Conservation (phyloP, 345 rosid genomes). For the Populus davidiana region DNA sequence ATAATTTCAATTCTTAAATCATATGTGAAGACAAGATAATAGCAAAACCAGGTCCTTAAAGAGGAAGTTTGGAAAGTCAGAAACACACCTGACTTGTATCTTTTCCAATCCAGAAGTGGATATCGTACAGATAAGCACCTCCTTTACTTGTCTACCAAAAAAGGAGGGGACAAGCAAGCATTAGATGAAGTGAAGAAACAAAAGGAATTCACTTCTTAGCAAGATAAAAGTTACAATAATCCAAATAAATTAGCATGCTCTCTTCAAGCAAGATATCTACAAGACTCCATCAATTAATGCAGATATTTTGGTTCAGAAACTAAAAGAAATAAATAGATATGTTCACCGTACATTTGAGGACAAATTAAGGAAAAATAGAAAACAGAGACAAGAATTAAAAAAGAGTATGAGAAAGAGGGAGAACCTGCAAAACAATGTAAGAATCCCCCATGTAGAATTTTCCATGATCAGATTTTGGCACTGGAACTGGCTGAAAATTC, state of each 20-base stretch:
- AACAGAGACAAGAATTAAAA: neutral
- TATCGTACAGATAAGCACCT: slow-evolving; percentile 76
- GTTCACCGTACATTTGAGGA: neutral
- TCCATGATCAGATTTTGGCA: slow-evolving; percentile 88
- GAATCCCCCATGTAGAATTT: slow-evolving; percentile 95
- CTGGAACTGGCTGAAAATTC: slow-evolving; percentile 79
- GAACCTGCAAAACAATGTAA: slow-evolving; percentile 90
- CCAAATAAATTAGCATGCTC: neutral
- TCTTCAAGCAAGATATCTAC: neutral
- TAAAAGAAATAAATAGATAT: neutral
- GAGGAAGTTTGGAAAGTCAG: slow-evolving; percentile 4
- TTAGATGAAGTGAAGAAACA: slow-evolving; percentile 8
- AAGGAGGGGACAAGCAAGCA: slow-evolving; percentile 11
- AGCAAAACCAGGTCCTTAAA: neutral
- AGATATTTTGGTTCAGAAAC: neutral
- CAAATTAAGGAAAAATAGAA: neutral
- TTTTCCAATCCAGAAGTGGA: slow-evolving; percentile 98
- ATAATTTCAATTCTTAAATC: slow-evolving; percentile 7
- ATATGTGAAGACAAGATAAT: slow-evolving; percentile 8
- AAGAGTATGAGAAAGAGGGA: slow-evolving; percentile 1
- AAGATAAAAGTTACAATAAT: neutral
- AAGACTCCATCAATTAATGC: neutral
- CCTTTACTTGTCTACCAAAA: slow-evolving; percentile 75
- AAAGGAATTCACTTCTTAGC: neutral
- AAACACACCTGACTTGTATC: slow-evolving; percentile 86